Evolutionary conservation across 305 asterid species (phyloP).

Genomic region (Fraxinus angustifolia): DNA sequence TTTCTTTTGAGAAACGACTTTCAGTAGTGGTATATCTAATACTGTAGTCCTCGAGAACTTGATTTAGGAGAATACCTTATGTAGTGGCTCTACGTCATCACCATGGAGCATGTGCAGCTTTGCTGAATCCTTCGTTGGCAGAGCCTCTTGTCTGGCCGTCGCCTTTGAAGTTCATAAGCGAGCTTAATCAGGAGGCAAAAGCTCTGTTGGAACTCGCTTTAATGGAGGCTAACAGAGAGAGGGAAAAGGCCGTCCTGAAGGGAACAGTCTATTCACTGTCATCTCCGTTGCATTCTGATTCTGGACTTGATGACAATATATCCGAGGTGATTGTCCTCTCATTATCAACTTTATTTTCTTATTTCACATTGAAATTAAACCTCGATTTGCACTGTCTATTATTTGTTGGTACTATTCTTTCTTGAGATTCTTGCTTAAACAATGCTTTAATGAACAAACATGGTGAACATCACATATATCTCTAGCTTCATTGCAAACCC

Average conservation of each 20-base stretch:
- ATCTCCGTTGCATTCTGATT: conserved; percentile 63
- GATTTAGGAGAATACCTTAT: conserved; percentile 84
- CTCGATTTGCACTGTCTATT: background rate
- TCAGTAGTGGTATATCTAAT: background rate
- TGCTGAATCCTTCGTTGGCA: conserved; percentile 84
- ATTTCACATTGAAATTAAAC: background rate
- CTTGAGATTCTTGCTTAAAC: background rate
- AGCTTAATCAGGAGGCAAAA: conserved; percentile 81
- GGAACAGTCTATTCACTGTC: conserved; percentile 47
- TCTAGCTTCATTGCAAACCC: background rate
- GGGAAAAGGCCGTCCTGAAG: conserved; percentile 73
- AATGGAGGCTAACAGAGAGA: conserved; percentile 74
- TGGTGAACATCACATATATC: background rate
- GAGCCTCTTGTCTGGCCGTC: conserved; percentile 99
- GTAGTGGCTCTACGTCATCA: conserved; percentile 65
- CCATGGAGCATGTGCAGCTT: conserved; percentile 83
- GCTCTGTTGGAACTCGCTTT: conserved; percentile 68
- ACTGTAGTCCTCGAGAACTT: background rate
- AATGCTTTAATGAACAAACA: background rate
- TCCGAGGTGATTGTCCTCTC: conserved; percentile 48
- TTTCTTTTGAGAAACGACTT: background rate
- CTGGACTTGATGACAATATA: conserved; percentile 49
- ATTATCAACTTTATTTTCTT: background rate
- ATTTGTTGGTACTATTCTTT: background rate
- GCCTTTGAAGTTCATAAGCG: conserved; percentile 77